Conservation (phyloP, 768 basidiomycete genomes). For the Paxillus involutus region DNA sequence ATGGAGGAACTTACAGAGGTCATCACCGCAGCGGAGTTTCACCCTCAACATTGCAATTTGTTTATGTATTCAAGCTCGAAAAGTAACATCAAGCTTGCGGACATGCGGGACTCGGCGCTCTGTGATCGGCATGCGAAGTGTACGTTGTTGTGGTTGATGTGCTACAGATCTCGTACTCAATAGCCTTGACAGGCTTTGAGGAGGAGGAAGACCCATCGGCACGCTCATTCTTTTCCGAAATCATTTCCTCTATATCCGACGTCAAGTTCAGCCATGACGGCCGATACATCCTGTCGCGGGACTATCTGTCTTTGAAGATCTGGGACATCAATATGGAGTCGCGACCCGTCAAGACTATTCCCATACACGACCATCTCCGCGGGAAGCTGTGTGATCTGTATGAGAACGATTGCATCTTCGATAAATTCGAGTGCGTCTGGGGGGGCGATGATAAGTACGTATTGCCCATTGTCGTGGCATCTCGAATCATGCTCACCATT, state of each 20-base stretch:
- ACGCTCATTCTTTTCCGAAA: conserved; percentile 99
- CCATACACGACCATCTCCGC: conserved; percentile 96
- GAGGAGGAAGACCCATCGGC: conserved; percentile 98
- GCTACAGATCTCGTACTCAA: conserved; percentile 8
- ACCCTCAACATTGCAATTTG: conserved; percentile 94
- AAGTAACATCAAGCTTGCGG: conserved; percentile 98
- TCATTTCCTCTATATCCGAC: conserved; percentile 99
- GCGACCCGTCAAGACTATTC: conserved; percentile 94
- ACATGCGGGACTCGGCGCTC: conserved; percentile 97
- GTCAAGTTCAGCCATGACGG: conserved; percentile 99
- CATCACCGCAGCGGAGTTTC: conserved; percentile 99
- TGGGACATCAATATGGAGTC: conserved; percentile 99
- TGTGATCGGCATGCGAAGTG: conserved; percentile 97
- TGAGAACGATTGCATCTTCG: conserved; percentile 99
- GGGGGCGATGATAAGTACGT: conserved; percentile 93
- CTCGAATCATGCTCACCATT: conserved; percentile 5
- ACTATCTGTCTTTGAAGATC: conserved; percentile 97
- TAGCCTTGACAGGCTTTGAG: conserved; percentile 75
- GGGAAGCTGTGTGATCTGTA: conserved; percentile 98
- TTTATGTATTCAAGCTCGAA: conserved; percentile 99
- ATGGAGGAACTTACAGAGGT: conserved; percentile 99
- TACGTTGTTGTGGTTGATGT: conserved; percentile 39
- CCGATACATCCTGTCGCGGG: conserved; percentile 93
- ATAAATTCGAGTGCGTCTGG: conserved; percentile 99
- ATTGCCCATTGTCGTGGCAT: conserved; percentile 23